These are phyloP conservation scores for rapeseed (Brassica napus) DNA, from an alignment of 345 rosid genomes.

Conservation along the genomic window DNA sequence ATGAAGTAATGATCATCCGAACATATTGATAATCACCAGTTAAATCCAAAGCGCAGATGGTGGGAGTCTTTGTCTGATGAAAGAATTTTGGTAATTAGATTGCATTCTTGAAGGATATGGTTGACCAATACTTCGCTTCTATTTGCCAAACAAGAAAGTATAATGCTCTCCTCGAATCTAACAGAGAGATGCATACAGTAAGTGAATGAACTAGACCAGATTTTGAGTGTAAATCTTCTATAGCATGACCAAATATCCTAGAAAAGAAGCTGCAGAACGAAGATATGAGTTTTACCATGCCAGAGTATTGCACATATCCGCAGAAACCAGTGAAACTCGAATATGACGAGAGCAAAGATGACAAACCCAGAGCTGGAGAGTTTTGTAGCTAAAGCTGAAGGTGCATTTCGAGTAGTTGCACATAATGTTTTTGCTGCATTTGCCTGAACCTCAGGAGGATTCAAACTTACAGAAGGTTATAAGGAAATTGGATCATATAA, in stretches of 20 bases:
- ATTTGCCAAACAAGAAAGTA: slow-evolving; percentile 82
- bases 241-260: slow-evolving; percentile 76
- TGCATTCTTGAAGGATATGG: slow-evolving; percentile 79
- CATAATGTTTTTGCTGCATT: slow-evolving; percentile 88
- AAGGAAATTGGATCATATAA: slow-evolving; percentile 5
- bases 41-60: too few species aligned
- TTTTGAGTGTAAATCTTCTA: slow-evolving; percentile 79
- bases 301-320: slow-evolving; percentile 10
- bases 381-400: slow-evolving; percentile 73
- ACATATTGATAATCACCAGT: too few species aligned
- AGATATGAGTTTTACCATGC: slow-evolving; percentile 6
- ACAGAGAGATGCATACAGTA: slow-evolving; percentile 81
- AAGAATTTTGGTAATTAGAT: slow-evolving; percentile 71
- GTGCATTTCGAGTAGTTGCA: slow-evolving; percentile 76
- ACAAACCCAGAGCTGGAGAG: slow-evolving; percentile 67
- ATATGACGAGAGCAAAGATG: slow-evolving; percentile 25
- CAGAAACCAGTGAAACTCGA: slow-evolving; percentile 17
- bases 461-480: slow-evolving; percentile 34
- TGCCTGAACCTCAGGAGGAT: slow-evolving; percentile 80
- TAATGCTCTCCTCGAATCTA: slow-evolving; percentile 88
- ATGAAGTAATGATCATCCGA: too few species aligned
- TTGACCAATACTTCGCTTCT: slow-evolving; percentile 59
- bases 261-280: slow-evolving; percentile 65
- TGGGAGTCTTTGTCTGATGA: slow-evolving; percentile 65
- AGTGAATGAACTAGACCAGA: slow-evolving; percentile 81